phyloP scores from a whole-genome alignment of 352 stramenopile species.

The Phytophthora sansomeana region DNA sequence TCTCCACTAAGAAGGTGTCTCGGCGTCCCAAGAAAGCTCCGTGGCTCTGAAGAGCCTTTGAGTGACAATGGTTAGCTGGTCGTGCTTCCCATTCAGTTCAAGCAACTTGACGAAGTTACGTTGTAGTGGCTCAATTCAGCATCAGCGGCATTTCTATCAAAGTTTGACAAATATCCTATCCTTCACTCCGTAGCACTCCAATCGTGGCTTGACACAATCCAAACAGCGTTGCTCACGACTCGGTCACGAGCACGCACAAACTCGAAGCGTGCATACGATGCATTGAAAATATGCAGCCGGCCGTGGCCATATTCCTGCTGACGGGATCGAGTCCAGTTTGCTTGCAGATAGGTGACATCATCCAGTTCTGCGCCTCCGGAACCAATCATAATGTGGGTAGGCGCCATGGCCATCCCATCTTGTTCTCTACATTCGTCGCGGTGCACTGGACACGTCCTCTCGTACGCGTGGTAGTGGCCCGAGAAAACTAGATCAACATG shows the following conservation, averaged over 20 bases:
- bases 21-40: not conserved
- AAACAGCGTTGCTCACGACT: constrained; percentile 35
- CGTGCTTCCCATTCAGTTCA: no score
- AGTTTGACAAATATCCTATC: not conserved
- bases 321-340: constrained; percentile 35
- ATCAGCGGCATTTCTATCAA: no score
- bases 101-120: no score
- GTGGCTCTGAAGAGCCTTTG: not conserved
- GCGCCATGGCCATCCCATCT: constrained; percentile 29
- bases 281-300: constrained; percentile 59
- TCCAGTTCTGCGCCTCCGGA: constrained; percentile 52
- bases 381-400: constrained; percentile 61
- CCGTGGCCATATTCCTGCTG: constrained; percentile 50
- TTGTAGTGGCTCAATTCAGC: no score
- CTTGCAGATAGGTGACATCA: constrained; percentile 35
- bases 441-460: constrained; percentile 61
- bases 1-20: not conserved
- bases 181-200: constrained; percentile 24
- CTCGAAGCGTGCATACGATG: constrained; percentile 52
- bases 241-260: constrained; percentile 44
- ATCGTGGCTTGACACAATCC: constrained; percentile 50
- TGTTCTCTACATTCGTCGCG: constrained; percentile 34
- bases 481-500: constrained; percentile 61
- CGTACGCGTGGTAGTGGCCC: constrained; percentile 69
- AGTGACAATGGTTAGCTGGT: not conserved